These are phyloP conservation scores for Spathaspora sp. DNA, from an alignment of 805 yeast species.

Conservation along the genomic window DNA sequence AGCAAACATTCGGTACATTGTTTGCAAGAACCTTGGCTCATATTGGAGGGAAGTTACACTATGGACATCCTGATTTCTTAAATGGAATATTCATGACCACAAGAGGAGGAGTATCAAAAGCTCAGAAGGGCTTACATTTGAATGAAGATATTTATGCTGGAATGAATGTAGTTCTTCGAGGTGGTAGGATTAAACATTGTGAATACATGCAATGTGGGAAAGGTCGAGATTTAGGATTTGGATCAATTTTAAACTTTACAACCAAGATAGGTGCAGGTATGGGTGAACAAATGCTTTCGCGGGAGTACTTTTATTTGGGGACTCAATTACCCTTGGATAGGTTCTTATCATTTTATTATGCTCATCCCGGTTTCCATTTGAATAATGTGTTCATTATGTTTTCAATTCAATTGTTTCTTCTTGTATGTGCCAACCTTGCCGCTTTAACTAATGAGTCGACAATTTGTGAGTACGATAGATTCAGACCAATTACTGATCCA, in stretches of 20 bases:
- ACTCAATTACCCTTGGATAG: conserved; percentile 78
- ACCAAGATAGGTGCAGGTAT: conserved; percentile 90
- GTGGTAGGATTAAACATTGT: conserved; percentile 85
- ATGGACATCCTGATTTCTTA: conserved; percentile 86
- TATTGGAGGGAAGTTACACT: conserved; percentile 82
- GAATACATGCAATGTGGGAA: conserved; percentile 89
- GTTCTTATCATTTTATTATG: conserved; percentile 79
- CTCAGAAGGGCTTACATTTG: conserved; percentile 81
- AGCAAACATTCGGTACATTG: conserved; percentile 83
- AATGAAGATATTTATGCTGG: conserved; percentile 90
- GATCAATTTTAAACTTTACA: conserved; percentile 79
- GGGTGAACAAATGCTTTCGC: conserved; percentile 86
- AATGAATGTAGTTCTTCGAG: conserved; percentile 77
- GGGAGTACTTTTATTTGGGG: conserved; percentile 80
- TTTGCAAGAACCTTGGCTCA: conserved; percentile 81
- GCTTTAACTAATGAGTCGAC: conserved; percentile 71
- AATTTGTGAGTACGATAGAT: conserved; percentile 62
- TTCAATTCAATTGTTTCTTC: conserved; percentile 68
- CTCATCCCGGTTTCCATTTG: conserved; percentile 84
- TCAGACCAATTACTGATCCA: conserved; percentile 65
- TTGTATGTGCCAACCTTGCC: conserved; percentile 67
- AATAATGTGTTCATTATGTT: conserved; percentile 75
- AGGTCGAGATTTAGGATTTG: conserved; percentile 87
- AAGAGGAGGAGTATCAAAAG: conserved; percentile 85
- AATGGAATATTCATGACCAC: conserved; percentile 76